Base-by-base conservation (phyloP, 1,284 basidiomycete species). In the Cutaneotrichosporon mucoides region DNA sequence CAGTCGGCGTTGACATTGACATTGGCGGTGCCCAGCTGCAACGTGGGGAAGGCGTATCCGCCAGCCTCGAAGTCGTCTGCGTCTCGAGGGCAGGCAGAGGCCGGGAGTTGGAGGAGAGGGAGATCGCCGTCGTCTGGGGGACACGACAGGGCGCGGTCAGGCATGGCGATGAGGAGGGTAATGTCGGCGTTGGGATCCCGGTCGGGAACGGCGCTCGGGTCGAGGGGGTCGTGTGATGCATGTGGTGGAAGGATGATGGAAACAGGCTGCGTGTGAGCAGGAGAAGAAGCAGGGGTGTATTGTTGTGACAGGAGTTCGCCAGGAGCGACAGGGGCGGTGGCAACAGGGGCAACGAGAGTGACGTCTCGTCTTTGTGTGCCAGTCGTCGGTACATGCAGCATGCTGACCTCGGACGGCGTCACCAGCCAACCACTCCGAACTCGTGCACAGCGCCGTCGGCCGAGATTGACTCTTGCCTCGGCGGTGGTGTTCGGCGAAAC, bases 291-390 rank as follows among this genome's bases (percentile, higher is more conserved):
- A 24, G 16, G 45, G 16, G 33, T 46, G 45, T 24, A 12, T 24
- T 9, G 9, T 34, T 10, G 24, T 10, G 44, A 24, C 24, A 98
- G 80, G 88, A 97, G 34, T 79, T 99, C 63, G 90, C 86, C 55
- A 77, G 74, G 36, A 89, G 86, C 45, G 91, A 94, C 69, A 91
- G 94, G 72, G 88, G 94, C 83, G 91, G 92, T 66, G 91, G 90
- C 57, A 89, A 88, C 36, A 77, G 88, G 3, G 87, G 91, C 80
- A 91, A 90, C 79, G 90, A 85, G 24, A 24, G 24, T 24, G 24
- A 24, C 24, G 24, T 24, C 24, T 24, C 24, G n/a, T 24, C 24
- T 24, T 24, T 24, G 24, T 24, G 24, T 24, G 24, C 24, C 24
- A 24, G 24, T 24, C 24, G 24, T 24, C 24, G 24, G 24, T 24